Evolutionary conservation across 176 grass and related monocot genomes (phyloP).

Genomic region (Rhipidocladum racemiflorum): DNA sequence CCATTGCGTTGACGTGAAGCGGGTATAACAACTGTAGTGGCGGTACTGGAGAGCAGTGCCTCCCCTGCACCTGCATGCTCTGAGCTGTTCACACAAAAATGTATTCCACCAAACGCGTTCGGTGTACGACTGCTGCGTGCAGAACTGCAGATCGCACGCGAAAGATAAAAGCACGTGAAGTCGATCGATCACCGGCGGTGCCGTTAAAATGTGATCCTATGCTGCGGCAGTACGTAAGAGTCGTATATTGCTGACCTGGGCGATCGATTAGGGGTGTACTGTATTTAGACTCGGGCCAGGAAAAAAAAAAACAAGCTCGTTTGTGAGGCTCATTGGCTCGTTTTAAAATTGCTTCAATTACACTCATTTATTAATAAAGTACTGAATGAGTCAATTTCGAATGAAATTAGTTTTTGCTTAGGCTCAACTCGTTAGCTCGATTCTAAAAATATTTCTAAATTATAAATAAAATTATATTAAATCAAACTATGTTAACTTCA

Average conservation of each 20-base stretch:
- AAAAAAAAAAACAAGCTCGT: too few species aligned
- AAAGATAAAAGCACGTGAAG: neutral
- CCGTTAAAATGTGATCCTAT: neutral
- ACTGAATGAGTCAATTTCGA: too few species aligned
- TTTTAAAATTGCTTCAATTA: too few species aligned
- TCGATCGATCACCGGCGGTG: neutral
- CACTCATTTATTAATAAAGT: too few species aligned
- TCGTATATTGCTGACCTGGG: constrained; percentile 9
- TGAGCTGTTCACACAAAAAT: neutral
- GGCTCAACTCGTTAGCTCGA: too few species aligned
- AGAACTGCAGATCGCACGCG: neutral
- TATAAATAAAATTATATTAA: too few species aligned
- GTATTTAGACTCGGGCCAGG: neutral
- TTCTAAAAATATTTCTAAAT: too few species aligned
- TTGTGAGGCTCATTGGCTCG: too few species aligned
- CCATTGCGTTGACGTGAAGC: neutral
- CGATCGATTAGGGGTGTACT: neutral
- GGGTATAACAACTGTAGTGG: neutral
- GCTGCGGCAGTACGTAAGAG: too few species aligned
- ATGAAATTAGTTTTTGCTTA: too few species aligned
- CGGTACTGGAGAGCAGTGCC: neutral
- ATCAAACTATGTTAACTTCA: too few species aligned
- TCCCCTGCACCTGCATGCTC: neutral
- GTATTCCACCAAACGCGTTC: neutral
- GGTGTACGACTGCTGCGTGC: constrained; percentile 1